These are phyloP conservation scores for Omphalotus guepiniiformis DNA, from an alignment of 768 basidiomycete genomes.

Conservation along the genomic window DNA sequence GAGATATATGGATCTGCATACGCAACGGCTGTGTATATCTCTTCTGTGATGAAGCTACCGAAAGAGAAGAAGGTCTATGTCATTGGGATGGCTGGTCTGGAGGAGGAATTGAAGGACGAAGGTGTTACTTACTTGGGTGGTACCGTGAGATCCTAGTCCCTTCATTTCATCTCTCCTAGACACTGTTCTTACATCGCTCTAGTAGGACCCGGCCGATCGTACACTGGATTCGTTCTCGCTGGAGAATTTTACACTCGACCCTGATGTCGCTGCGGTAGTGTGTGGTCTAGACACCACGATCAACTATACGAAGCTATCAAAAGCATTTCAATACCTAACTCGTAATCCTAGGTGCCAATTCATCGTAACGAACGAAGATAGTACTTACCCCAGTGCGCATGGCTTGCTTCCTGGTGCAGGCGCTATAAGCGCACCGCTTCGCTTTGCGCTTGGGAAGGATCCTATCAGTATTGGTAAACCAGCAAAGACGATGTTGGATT, in stretches of 20 bases:
- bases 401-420: slow-evolving; percentile 81
- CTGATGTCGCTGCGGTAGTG: slow-evolving; percentile 85
- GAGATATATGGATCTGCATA: slow-evolving; percentile 97
- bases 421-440: slow-evolving; percentile 76
- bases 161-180: not conserved
- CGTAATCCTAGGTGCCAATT: slow-evolving; percentile 79
- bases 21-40: slow-evolving; percentile 78
- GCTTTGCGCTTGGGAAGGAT: slow-evolving; percentile 61
- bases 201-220: slow-evolving; percentile 80
- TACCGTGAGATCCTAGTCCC: slow-evolving; percentile 60
- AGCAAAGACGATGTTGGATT: slow-evolving; percentile 87
- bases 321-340: slow-evolving; percentile 86
- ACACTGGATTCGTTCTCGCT: slow-evolving; percentile 52
- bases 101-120: slow-evolving; percentile 89
- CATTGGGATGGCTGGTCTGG: slow-evolving; percentile 86
- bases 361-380: slow-evolving; percentile 89
- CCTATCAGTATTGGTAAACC: slow-evolving; percentile 90
- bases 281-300: slow-evolving; percentile 85
- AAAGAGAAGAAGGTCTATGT: slow-evolving; percentile 94
- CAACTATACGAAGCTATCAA: slow-evolving; percentile 93
- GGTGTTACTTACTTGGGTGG: slow-evolving; percentile 81
- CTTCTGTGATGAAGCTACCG: slow-evolving; percentile 83
- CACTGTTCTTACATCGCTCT: not conserved
- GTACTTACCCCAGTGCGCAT: slow-evolving; percentile 78
- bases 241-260: slow-evolving; percentile 69